Evolutionary conservation across 108 stramenopile species (phyloP), one percentile per base, ranked within the genome.

Genomic region (Fragilaria crotonensis): DNA sequence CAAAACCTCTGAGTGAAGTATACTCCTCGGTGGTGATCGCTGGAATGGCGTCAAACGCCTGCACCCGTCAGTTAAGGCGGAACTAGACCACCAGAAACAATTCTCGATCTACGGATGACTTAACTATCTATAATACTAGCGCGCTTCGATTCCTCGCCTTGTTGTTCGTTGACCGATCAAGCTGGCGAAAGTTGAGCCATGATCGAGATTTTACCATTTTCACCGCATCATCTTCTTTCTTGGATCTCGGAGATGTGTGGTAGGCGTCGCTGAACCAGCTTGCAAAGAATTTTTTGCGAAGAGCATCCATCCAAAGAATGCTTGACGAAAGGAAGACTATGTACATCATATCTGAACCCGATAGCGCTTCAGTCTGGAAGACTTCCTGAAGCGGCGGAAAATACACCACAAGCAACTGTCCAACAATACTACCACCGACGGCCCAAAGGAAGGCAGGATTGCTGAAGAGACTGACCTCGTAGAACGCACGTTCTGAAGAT

Each of bases 321-420:
- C 84, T 77, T 17, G 93, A 95, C 52, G 94, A 79, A 19, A 95
- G 59, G 25, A 72, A 62, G 0, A 84, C 57, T 30, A 95, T 89
- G 48, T 82, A 81, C 0, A 78, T 27, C 17, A 98, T 50, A 62
- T 98, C 97, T 26, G 22, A 30, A 18, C 85, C 29, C 9, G 89
- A 76, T 33, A 98, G 60, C 25, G 93, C 85, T 66, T 96, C 97
- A 0, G 97, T 98, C 62, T 95, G 93, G 63, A 98, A 98, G 1
- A 96, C 75, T 33, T 77, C 68, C 62, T 97, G 96, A 17, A 95
- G 87, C 26, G 90, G 90, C 9, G 85, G 79, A 49, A 92, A 72
- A 70, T 95, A 98, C 28, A 98, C 83, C 25, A 98, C 91, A 25
- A 86, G 52, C 30, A 95, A 66, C 67, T 98, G 97, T 0, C 96